Percentiles rank a stretch among this genome's conserved stretches.
Evolutionary conservation across 2,329 filamentous ascomycete genomes (phyloP).

Genomic region (Diaporthe caulivora): DNA sequence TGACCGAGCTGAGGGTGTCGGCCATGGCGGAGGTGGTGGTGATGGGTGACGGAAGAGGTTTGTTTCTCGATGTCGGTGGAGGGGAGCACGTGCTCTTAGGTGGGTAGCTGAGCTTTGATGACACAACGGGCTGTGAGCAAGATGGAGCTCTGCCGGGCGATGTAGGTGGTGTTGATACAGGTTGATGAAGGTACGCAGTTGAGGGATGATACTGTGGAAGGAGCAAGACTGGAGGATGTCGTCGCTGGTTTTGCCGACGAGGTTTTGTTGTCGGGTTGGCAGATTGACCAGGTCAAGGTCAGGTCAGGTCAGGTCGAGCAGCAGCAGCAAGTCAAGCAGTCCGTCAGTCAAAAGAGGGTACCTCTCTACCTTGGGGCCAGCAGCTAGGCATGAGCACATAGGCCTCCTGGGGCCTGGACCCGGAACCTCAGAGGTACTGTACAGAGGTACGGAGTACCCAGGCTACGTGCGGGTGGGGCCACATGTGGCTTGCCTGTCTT

Average conservation of each 20-base stretch:
- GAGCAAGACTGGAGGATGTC: slow-evolving; percentile 21
- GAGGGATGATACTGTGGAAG: slow-evolving; percentile 24
- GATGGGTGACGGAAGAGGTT: slow-evolving; percentile 35
- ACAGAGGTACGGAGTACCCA: too few species aligned
- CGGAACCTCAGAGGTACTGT: background rate
- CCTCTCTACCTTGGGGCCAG: too few species aligned
- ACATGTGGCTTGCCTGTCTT: slow-evolving; percentile 5
- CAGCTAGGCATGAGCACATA: slow-evolving; percentile 13
- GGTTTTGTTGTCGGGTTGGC: slow-evolving; percentile 29
- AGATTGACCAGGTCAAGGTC: slow-evolving; percentile 7
- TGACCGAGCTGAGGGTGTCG: slow-evolving; percentile 47
- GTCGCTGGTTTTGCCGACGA: slow-evolving; percentile 19
- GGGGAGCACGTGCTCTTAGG: slow-evolving; percentile 33
- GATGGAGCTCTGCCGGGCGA: slow-evolving; percentile 15
- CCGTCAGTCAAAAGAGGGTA: slow-evolving; percentile 9
- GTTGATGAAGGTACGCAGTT: slow-evolving; percentile 26
- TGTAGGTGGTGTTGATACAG: slow-evolving; percentile 24
- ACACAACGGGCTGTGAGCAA: slow-evolving; percentile 11
- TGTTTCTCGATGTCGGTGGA: slow-evolving; percentile 41
- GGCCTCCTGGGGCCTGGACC: slow-evolving; percentile 22
- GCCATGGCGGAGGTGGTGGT: slow-evolving; percentile 53
- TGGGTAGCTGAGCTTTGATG: slow-evolving; percentile 6
- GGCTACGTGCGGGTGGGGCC: background rate
- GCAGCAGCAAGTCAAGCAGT: background rate
- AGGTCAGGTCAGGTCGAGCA: slow-evolving; percentile 11